Evolutionary conservation across 305 asterid species (phyloP).

Genomic region (Fraxinus sp.): DNA sequence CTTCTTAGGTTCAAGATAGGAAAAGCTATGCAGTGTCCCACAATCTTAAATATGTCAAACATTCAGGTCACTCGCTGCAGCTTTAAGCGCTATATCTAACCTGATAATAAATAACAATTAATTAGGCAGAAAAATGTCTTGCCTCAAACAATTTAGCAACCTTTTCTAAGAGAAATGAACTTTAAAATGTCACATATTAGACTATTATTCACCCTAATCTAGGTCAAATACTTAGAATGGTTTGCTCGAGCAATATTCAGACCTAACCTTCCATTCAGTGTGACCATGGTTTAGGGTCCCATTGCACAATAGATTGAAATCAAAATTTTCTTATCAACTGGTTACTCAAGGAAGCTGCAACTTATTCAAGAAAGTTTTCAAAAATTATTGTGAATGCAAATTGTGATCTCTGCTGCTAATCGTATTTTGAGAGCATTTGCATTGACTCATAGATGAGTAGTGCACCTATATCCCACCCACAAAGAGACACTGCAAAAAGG

Average conservation of each 20-base stretch:
- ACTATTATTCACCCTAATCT: not conserved
- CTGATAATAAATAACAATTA: slow-evolving; percentile 18
- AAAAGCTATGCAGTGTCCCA: slow-evolving; percentile 2
- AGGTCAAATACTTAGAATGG: slow-evolving; percentile 6
- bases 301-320: not conserved
- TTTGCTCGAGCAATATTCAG: not conserved
- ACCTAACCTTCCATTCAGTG: not conserved
- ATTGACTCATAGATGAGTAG: not conserved
- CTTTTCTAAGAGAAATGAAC: slow-evolving; percentile 11
- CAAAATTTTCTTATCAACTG: not conserved
- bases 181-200: not conserved
- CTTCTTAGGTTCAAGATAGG: slow-evolving; percentile 2
- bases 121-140: slow-evolving; percentile 1
- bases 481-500: not conserved
- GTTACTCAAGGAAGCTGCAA: not conserved
- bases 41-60: not conserved
- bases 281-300: not conserved
- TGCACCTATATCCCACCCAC: not conserved
- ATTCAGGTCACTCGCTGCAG: not conserved
- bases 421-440: not conserved
- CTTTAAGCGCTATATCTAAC: slow-evolving; percentile 3
- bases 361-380: not conserved
- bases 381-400: not conserved
- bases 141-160: slow-evolving; percentile 12
- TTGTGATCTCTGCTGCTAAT: not conserved